Evolutionary conservation across 805 yeast genomes (phyloP), one percentile per base, ranked within the genome.

Genomic region (Starmerella sp.): DNA sequence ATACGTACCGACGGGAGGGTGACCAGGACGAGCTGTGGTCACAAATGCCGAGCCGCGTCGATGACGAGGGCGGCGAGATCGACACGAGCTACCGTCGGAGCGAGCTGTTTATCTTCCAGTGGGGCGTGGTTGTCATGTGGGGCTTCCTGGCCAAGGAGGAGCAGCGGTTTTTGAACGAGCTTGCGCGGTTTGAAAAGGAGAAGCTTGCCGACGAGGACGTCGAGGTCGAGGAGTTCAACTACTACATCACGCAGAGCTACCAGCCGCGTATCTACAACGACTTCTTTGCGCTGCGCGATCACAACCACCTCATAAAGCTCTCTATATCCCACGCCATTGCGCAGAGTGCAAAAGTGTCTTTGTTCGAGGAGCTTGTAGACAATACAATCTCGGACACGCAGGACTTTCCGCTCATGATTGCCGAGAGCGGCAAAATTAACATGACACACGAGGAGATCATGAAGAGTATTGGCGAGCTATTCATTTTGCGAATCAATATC

Each of bases 41-140:
- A 82, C 61, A 89, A 55, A 46, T 54, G 59, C 60, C 60, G 48
- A 63, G 52, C 30, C 53, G 54, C 56, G 70, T 91, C 39, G 95
- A 88, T 57, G 96, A 87, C 63, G 96, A 90, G 67, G 97, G 97
- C 55, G 96, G 96, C 35, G 96, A 89, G 61, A 86, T 91, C 51
- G 91, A 88, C 63, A 82, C 90, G 52, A 89, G 89, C 54, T 97
- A 90, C 67, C 82, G 91, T 48, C 88, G 90, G 52, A 84, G 83
- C 63, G 97, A 90, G 66, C 74, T 89, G 8, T 93, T 90, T 65
- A 74, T 93, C 7, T 93, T 93, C 72, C 96, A 90, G 64, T 93
- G 93, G 69, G 98, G 98, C 22, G 98, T 93, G n/a, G 82, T 88
- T 35, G 95, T 93, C 1, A 71, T 93, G 73, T 93, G 98, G 98